These are phyloP conservation scores for Xylariaceae sp. DNA, from an alignment of 2,329 filamentous ascomycete species.

Conservation along the genomic window DNA sequence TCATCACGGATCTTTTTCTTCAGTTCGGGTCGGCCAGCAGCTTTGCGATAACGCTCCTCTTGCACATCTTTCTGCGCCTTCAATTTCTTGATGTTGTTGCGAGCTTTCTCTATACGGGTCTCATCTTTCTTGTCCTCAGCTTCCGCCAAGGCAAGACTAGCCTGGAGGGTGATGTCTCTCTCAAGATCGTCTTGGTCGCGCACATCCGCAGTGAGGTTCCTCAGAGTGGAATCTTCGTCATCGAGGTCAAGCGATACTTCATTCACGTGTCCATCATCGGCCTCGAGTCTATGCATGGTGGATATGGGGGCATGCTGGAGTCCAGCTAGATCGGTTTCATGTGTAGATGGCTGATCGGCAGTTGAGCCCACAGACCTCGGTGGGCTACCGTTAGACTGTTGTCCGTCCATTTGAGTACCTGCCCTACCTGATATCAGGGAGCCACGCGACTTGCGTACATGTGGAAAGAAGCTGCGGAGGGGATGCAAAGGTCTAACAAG, in stretches of 20 bases:
- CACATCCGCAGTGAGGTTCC: slow-evolving; percentile 63
- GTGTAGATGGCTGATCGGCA: neutral
- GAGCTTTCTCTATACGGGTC: slow-evolving; percentile 58
- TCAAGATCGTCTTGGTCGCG: slow-evolving; percentile 88
- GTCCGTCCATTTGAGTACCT: no score
- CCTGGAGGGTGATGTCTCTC: slow-evolving; percentile 70
- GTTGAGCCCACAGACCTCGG: neutral
- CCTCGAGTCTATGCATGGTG: neutral
- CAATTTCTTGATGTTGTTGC: slow-evolving; percentile 54
- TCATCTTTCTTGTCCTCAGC: slow-evolving; percentile 61
- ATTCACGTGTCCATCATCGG: neutral
- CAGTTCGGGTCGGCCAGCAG: slow-evolving; percentile 43
- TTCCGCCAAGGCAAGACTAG: slow-evolving; percentile 55
- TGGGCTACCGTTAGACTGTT: no score
- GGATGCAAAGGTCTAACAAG: no score
- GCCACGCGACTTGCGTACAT: no score
- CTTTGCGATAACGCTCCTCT: slow-evolving; percentile 43
- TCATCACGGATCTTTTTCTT: slow-evolving; percentile 60
- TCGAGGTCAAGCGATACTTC: slow-evolving; percentile 1
- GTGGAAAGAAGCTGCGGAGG: no score
- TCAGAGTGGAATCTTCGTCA: slow-evolving; percentile 58
- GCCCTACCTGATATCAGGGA: no score
- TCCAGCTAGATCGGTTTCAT: neutral
- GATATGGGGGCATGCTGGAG: neutral
- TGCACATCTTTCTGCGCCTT: slow-evolving; percentile 60